Conservation (phyloP, 2,329 filamentous ascomycete genomes). For the Calonectria multiphialidica region DNA sequence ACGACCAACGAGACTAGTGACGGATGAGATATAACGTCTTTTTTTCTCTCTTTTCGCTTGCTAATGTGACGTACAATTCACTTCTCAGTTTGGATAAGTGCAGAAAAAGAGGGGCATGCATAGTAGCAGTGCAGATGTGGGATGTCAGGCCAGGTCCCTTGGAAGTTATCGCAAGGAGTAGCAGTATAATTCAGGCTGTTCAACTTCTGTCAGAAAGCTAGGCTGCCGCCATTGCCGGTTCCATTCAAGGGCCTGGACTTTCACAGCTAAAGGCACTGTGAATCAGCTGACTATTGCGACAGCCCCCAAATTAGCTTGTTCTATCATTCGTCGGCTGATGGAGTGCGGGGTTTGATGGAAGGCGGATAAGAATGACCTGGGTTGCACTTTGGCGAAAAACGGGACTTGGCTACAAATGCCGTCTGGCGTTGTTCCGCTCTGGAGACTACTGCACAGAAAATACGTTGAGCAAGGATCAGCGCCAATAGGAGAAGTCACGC, state of each 20-base stretch:
- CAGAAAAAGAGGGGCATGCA: neutral
- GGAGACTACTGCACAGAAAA: neutral
- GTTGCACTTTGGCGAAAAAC: neutral
- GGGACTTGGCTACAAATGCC: neutral
- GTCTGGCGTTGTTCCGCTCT: neutral
- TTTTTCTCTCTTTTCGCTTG: too few species aligned
- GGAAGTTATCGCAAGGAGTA: neutral
- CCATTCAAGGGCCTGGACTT: neutral
- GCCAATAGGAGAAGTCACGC: neutral
- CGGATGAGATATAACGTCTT: too few species aligned
- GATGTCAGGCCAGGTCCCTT: neutral
- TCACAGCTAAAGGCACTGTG: neutral
- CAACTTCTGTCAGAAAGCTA: neutral
- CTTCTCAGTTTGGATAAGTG: neutral
- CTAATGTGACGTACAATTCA: neutral
- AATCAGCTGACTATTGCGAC: neutral
- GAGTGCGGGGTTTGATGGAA: neutral
- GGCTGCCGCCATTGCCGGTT: neutral
- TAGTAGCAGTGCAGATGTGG: neutral
- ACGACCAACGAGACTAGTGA: too few species aligned
- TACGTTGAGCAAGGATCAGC: neutral
- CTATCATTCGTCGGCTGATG: neutral
- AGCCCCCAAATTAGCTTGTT: neutral
- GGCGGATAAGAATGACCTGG: neutral
- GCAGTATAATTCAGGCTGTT: conserved; percentile 4